Base-by-base conservation (phyloP, 306 rosid species). In the Glycyrrhiza uralensis region DNA sequence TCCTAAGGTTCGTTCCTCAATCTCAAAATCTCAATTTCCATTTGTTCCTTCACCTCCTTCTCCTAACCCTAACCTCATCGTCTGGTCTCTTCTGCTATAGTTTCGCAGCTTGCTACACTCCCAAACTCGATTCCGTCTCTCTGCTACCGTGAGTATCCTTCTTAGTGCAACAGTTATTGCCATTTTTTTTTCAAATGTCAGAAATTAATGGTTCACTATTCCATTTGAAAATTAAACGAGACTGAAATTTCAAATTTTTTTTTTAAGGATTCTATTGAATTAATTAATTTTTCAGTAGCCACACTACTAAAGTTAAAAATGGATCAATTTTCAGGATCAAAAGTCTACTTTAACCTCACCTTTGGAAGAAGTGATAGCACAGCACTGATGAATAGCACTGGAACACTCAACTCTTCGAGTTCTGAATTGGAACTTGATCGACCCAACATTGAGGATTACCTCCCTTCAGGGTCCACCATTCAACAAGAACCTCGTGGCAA, bases 401-500 rank as follows among this genome's bases (percentile, higher is more conserved):
- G 74, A 42, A 59, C 71, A 67, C 90, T 87, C 54, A 79, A 76
- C 5, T 56, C 86, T 57, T 90, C 97, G 14, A 68, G 84, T 80
- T 93, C 92, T 62, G 97, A 90, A 66, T 82, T 90, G 89, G 97
- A 93, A 75, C 78, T 90, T 60, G 97, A 90, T 87, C 89, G 73
- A 50, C 98, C 98, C 69, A 93, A 93, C 76, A 76, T 93, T 74
- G 98, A 93, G 74, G 98, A 93, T 67, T 93, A 93, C 69, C 91
- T 93, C 61, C 93, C 97, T 78, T 87, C 91, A 10, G 96, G 98
- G 36, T 32, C 83, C 75, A 66, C 84, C 65, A 93, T 93, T 69
- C 97, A 92, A 46, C 96, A 81, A 49, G 94, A 93, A 81, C 98
- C 96, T 14, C 80, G 59, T 58, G 94, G 91, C 70, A 87, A 91